A percentile compares a stretch with the other conserved stretches of the same genome.
phyloP scores from a whole-genome alignment of 108 stramenopile species.

The Discostella pseudostelligera region DNA sequence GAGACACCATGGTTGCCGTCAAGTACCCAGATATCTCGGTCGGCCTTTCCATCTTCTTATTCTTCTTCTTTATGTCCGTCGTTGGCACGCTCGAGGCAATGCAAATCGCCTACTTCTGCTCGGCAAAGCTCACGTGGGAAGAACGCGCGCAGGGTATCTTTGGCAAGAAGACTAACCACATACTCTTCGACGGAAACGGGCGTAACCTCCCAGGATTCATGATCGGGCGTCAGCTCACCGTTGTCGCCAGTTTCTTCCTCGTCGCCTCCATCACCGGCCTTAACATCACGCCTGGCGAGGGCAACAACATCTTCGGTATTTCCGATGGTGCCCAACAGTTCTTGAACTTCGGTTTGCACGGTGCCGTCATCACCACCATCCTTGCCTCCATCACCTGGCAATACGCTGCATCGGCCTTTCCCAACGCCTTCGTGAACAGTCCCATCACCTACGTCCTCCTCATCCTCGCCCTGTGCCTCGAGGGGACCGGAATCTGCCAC shows the following conservation, averaged over 20 bases:
- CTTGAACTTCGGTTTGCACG: slow-evolving; percentile 77
- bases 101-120: slow-evolving; percentile 84
- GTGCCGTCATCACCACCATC: slow-evolving; percentile 81
- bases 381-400: slow-evolving; percentile 79
- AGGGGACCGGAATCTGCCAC: slow-evolving; percentile 57
- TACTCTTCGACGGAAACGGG: slow-evolving; percentile 70
- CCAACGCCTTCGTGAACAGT: slow-evolving; percentile 60
- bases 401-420: slow-evolving; percentile 66
- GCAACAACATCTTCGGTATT: slow-evolving; percentile 65
- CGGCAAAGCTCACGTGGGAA: slow-evolving; percentile 60
- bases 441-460: slow-evolving; percentile 59
- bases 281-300: slow-evolving; percentile 20
- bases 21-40: slow-evolving; percentile 31
- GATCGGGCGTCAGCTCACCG: slow-evolving; percentile 81
- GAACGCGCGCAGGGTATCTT: slow-evolving; percentile 44
- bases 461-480: slow-evolving; percentile 47
- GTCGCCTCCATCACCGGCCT: slow-evolving; percentile 65
- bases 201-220: slow-evolving; percentile 76
- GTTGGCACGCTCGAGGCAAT: slow-evolving; percentile 86
- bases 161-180: slow-evolving; percentile 53
- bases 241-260: slow-evolving; percentile 66
- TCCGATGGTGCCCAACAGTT: slow-evolving; percentile 60
- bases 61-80: slow-evolving; percentile 71
- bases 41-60: slow-evolving; percentile 56
- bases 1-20: slow-evolving; percentile 63